Evolutionary conservation across 2,329 filamentous ascomycete genomes (phyloP).

Genomic region (Mollisiaceae sp.): DNA sequence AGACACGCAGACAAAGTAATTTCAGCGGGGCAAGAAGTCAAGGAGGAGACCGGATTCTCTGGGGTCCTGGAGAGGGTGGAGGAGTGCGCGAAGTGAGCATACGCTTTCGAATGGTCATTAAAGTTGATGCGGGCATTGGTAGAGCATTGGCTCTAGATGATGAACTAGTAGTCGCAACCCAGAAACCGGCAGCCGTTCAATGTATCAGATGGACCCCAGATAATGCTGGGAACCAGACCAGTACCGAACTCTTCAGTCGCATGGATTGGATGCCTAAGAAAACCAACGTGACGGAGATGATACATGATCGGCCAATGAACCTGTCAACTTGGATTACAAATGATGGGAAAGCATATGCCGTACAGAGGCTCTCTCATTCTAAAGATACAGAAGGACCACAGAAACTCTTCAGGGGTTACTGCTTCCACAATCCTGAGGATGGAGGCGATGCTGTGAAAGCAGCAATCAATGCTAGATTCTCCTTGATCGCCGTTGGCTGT

Average conservation of each 20-base stretch:
- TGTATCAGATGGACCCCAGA: conserved; percentile 96
- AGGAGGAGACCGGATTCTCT: conserved; percentile 64
- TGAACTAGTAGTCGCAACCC: conserved; percentile 88
- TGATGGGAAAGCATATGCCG: conserved; percentile 87
- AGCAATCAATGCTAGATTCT: conserved; percentile 93
- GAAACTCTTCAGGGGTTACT: conserved; percentile 83
- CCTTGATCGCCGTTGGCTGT: conserved; percentile 86
- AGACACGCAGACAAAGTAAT: conserved; percentile 65
- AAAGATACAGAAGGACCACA: conserved; percentile 52
- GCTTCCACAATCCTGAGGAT: conserved; percentile 78
- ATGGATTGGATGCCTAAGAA: conserved; percentile 88
- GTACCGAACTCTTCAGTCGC: conserved; percentile 84
- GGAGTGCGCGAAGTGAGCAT: conserved; percentile 87
- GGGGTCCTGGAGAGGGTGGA: conserved; percentile 80
- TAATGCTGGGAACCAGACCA: conserved; percentile 80
- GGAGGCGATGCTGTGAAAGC: conserved; percentile 70
- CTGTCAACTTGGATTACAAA: conserved; percentile 89
- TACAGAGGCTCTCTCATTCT: conserved; percentile 69
- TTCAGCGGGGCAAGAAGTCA: conserved; percentile 54
- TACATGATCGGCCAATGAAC: conserved; percentile 95
- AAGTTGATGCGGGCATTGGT: conserved; percentile 93
- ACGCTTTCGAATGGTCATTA: conserved; percentile 96
- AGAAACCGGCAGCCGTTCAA: conserved; percentile 91
- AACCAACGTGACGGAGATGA: conserved; percentile 79
- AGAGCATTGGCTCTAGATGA: conserved; percentile 89